Percentiles rank a stretch among this genome's conserved stretches.
These are phyloP conservation scores for Dalbergia cultrata DNA, from an alignment of 306 rosid genomes.

Conservation along the genomic window DNA sequence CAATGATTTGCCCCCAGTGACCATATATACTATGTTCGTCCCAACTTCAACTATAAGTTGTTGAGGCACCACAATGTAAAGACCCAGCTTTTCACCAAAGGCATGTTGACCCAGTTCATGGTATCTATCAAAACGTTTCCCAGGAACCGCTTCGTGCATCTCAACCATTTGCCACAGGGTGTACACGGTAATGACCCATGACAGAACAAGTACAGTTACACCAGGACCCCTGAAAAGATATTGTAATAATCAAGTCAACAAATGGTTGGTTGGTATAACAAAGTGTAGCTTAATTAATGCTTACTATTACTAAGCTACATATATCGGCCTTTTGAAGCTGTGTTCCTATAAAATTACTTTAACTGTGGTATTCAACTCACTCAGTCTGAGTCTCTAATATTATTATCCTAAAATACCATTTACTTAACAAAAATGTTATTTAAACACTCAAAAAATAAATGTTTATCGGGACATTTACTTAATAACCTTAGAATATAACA, in stretches of 20 bases:
- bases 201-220: constrained; percentile 56
- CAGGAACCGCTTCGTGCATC: constrained; percentile 90
- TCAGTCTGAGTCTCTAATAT: neutral
- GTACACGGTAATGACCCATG: constrained; percentile 77
- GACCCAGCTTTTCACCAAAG: constrained; percentile 80
- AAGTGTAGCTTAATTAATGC: too few relatives aligned
- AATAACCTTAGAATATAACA: too few relatives aligned
- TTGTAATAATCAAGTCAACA: neutral
- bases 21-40: constrained; percentile 79
- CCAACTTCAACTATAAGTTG: constrained; percentile 73
- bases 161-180: constrained; percentile 86
- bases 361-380: neutral
- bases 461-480: too few relatives aligned
- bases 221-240: constrained; percentile 75
- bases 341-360: neutral
- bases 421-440: neutral
- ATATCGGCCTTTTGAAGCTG: neutral
- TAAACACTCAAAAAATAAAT: too few relatives aligned
- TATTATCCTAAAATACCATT: neutral
- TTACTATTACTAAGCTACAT: neutral
- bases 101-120: constrained; percentile 85
- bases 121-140: constrained; percentile 77
- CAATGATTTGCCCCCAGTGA: constrained; percentile 75
- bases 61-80: constrained; percentile 83
- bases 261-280: neutral